Conservation (phyloP, 768 basidiomycete species). For the Mycena albidolilacea region DNA sequence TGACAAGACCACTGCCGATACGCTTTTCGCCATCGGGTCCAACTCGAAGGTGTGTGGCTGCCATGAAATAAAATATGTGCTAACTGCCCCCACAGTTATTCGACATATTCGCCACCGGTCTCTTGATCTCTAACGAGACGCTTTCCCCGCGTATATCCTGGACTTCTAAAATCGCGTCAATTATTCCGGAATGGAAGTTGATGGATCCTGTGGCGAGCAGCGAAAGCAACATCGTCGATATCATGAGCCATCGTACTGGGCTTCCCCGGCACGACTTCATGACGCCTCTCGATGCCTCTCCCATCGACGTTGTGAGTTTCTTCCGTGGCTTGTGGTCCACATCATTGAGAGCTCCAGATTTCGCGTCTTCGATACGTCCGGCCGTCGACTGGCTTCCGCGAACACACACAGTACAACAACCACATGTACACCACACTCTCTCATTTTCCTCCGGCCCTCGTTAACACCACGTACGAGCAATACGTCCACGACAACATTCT, state of each 20-base stretch:
- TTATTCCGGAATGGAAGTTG: slow-evolving; percentile 46
- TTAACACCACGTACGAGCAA: slow-evolving; percentile 39
- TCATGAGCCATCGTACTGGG: slow-evolving; percentile 37
- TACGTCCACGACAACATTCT: slow-evolving; percentile 49
- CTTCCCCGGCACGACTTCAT: slow-evolving; percentile 41
- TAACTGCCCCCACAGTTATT: slow-evolving; percentile 41
- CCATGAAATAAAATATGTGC: neutral
- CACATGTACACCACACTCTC: slow-evolving; percentile 41
- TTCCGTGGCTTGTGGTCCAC: neutral
- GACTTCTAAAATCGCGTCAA: slow-evolving; percentile 43
- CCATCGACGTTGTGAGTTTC: slow-evolving; percentile 25
- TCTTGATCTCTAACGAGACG: slow-evolving; percentile 47
- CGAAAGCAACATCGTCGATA: slow-evolving; percentile 32
- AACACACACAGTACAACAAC: slow-evolving; percentile 42
- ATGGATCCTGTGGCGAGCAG: slow-evolving; percentile 42
- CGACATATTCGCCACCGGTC: slow-evolving; percentile 43
- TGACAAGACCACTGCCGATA: slow-evolving; percentile 44
- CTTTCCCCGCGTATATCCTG: slow-evolving; percentile 45
- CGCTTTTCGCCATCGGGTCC: slow-evolving; percentile 48
- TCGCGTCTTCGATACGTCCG: slow-evolving; percentile 33
- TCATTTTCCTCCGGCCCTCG: slow-evolving; percentile 32
- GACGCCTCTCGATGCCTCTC: neutral
- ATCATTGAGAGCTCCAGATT: slow-evolving; percentile 13
- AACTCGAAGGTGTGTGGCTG: slow-evolving; percentile 46
- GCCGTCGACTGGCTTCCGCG: slow-evolving; percentile 41